phyloP scores from a whole-genome alignment of 345 rosid genomes.

The Atalantia buxifolia region DNA sequence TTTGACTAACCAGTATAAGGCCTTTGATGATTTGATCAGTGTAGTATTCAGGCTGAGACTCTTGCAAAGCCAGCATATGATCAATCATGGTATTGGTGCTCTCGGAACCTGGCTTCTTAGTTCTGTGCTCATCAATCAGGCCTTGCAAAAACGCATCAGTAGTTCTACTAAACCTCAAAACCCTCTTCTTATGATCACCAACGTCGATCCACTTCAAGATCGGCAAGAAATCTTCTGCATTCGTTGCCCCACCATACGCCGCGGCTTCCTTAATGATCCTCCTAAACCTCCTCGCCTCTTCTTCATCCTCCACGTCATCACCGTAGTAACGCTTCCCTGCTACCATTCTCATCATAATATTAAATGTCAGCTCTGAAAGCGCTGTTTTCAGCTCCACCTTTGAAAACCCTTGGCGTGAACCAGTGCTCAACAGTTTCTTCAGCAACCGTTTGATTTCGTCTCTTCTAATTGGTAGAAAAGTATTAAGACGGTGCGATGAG shows the following conservation, averaged over 20 bases:
- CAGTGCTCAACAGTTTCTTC: constrained; percentile 23
- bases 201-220: constrained; percentile 29
- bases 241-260: constrained; percentile 13
- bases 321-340: constrained; percentile 60
- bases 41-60: constrained; percentile 43
- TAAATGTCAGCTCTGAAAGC: constrained; percentile 34
- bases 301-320: constrained; percentile 34
- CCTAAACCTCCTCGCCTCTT: constrained; percentile 35
- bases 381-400: constrained; percentile 41
- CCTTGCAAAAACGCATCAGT: constrained; percentile 45
- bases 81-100: constrained; percentile 48
- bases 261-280: constrained; percentile 22
- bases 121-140: constrained; percentile 44
- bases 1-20: constrained; percentile 25
- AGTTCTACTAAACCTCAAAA: constrained; percentile 26
- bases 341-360: constrained; percentile 34
- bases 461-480: constrained; percentile 24
- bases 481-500: constrained; percentile 45
- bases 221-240: constrained; percentile 40
- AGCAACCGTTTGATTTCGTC: constrained; percentile 47
- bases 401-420: constrained; percentile 15
- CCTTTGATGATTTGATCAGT: constrained; percentile 65
- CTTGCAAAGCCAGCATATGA: constrained; percentile 50
- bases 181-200: constrained; percentile 28
- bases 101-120: constrained; percentile 15